Base-by-base conservation (phyloP, 1,139 yeast genomes). In the Suhomyces guaymorum region DNA sequence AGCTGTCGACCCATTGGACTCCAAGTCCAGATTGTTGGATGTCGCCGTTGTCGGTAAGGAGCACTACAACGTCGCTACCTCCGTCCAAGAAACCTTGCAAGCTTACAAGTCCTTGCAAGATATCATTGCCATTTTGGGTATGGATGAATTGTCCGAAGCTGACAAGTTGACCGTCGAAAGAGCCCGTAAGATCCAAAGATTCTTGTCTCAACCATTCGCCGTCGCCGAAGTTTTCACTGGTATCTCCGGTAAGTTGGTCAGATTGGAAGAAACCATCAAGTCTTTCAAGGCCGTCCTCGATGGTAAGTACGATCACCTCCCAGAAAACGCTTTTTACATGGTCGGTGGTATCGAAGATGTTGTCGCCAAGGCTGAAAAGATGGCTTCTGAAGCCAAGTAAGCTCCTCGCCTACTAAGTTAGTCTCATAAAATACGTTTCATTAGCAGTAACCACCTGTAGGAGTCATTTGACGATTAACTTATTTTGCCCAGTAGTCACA, bases 201-300 rank as follows among this genome's bases (percentile, higher is more conserved):
- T 92, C 95, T 82, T 92, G 72, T 92, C 98, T 62, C 98, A 92
- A 80, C 98, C 98, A 60, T 92, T 92, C 75, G 94, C 97, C 48
- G 98, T 92, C 58, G 98, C 98, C 58, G 96, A 92, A 78, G 97
- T 92, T 65, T 92, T 92, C 90, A 92, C 98, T 61, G 98, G 98
- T 87, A 89, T 92, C 61, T 82, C 88, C 74, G 98, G 98, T 77
- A 87, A 85, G 73, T 84, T 92, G 69, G 98, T 92, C 51, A 82
- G 96, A 76, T 81, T 92, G 70, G 84, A 86, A 78, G 97, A 92
- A 63, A 92, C 98, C 56, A 75, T 92, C 66, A 70, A 73, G 55
- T 90, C 97, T 46, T 92, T 92, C 94, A 88, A 81, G 79, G 98
- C 84, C 60, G 96, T 92, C 58, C 83, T 92, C 64, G 97, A 81